Evolutionary conservation across 1,284 basidiomycete genomes (phyloP), one percentile per base, ranked within the genome.

Genomic region (Tilletia walkeri): DNA sequence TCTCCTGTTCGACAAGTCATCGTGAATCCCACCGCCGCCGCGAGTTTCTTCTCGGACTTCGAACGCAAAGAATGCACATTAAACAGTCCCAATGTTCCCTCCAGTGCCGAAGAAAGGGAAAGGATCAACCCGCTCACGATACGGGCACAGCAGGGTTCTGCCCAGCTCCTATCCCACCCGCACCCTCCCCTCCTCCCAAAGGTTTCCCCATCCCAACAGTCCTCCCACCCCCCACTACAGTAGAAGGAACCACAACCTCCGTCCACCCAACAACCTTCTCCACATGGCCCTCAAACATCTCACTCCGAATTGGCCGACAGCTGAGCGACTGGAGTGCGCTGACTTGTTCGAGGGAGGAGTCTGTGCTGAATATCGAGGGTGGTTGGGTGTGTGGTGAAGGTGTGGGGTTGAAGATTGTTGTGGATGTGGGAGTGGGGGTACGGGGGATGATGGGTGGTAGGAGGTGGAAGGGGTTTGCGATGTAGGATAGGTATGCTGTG

Each of bases 381-480:
- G 47, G 45, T 34, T 66, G 65, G n/a, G 65, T 12, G 45, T 66
- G 20, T 10, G 41, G n/a, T 2, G 1, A 4, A 2, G 45, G 45
- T 12, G 65, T n/a, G 4, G n/a, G 47, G 41, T 66, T 39, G 20
- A 24, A 47, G 41, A 49, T 48, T 4, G 65, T 45, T 24, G 65
- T 49, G 39, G n/a, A 10, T 61, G 30, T 16, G 5, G 24, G 7
- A 5, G 56, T 34, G 56, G 45, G 45, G 16, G 20, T 24, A 30
- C 12, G 65, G 45, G 65, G 34, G 4, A 30, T 49, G 45, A 54
- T 24, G 4, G 73, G 73, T 20, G 72, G 69, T 4, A 76, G 53
- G 24, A 67, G 20, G 38, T 76, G 76, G 74, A 84, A 84, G 3
- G 84, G 84, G 67, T 84, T 84, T n/a, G 79, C 80, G 65, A 82